These are phyloP conservation scores for Blastocrithidia nonstop DNA, from an alignment of 208 protist genomes.

Conservation along the genomic window DNA sequence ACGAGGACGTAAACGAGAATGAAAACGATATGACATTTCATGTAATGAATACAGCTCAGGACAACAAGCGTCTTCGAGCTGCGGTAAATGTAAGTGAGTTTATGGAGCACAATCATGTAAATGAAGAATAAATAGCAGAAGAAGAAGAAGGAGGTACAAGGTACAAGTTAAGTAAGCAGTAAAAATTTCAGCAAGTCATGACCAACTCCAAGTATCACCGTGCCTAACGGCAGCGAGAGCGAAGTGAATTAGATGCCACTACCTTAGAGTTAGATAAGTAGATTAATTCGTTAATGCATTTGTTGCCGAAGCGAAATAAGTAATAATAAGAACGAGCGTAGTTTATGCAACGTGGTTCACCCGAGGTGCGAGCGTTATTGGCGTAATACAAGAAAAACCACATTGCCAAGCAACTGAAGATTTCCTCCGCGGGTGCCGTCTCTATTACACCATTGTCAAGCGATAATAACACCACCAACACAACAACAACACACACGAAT, in stretches of 20 bases:
- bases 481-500: background rate
- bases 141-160: too few relatives aligned
- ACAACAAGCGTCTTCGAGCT: too few relatives aligned
- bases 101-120: too few relatives aligned
- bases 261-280: slow-evolving; percentile 47
- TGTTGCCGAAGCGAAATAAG: slow-evolving; percentile 46
- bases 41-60: too few relatives aligned
- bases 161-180: too few relatives aligned
- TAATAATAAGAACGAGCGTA: slow-evolving; percentile 36
- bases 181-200: slow-evolving; percentile 50
- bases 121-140: too few relatives aligned
- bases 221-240: slow-evolving; percentile 45
- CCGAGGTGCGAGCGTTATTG: slow-evolving; percentile 43
- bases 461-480: background rate
- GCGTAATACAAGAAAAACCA: slow-evolving; percentile 18
- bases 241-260: slow-evolving; percentile 29
- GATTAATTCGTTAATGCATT: slow-evolving; percentile 46
- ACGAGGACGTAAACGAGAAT: slow-evolving; percentile 14
- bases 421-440: slow-evolving; percentile 22
- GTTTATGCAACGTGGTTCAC: slow-evolving; percentile 32
- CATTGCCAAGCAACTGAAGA: slow-evolving; percentile 26
- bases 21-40: slow-evolving; percentile 44
- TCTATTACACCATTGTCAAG: slow-evolving; percentile 8
- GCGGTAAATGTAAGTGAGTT: too few relatives aligned
- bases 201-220: slow-evolving; percentile 41